Conservation (phyloP, 2,329 filamentous ascomycete species). For the Thyridium curvatum region DNA sequence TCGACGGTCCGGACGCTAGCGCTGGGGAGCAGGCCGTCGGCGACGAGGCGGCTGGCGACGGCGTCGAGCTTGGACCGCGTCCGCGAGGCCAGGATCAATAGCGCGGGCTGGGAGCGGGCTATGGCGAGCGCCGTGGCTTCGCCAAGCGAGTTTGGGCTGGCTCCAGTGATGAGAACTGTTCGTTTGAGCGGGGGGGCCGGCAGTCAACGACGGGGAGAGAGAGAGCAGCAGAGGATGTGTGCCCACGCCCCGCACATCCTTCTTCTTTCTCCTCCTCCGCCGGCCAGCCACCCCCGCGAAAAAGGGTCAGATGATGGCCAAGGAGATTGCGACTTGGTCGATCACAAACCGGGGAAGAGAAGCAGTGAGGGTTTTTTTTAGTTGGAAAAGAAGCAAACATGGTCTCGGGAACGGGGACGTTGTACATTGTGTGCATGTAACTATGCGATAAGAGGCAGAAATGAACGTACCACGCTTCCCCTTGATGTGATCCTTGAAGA, state of each 20-base stretch:
- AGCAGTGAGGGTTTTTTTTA: no score
- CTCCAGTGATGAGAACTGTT: constrained; percentile 33
- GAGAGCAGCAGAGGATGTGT: no score
- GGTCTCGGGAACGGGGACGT: not conserved
- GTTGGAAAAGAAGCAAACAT: not conserved
- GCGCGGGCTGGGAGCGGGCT: constrained; percentile 33
- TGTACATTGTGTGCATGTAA: no score
- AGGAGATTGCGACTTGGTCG: no score
- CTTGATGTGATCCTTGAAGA: constrained; percentile 18
- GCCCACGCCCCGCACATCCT: no score
- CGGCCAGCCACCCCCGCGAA: no score
- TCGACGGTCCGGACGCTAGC: constrained; percentile 17
- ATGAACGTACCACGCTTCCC: constrained; percentile 19
- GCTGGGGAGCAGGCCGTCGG: constrained; percentile 5
- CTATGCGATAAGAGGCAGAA: no score
- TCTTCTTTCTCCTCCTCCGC: no score
- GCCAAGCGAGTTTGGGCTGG: constrained; percentile 34
- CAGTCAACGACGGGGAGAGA: no score
- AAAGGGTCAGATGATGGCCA: no score
- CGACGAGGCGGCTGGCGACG: constrained; percentile 28
- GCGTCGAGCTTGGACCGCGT: constrained; percentile 32
- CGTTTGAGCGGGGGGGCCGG: not conserved
- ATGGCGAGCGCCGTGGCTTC: constrained; percentile 33
- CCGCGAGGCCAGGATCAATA: constrained; percentile 38
- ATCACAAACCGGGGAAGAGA: no score